Percentiles rank a stretch among this genome's conserved stretches.
These are phyloP conservation scores for Oryza officinalis DNA, from an alignment of 176 grass and related monocot species.

Conservation along the genomic window DNA sequence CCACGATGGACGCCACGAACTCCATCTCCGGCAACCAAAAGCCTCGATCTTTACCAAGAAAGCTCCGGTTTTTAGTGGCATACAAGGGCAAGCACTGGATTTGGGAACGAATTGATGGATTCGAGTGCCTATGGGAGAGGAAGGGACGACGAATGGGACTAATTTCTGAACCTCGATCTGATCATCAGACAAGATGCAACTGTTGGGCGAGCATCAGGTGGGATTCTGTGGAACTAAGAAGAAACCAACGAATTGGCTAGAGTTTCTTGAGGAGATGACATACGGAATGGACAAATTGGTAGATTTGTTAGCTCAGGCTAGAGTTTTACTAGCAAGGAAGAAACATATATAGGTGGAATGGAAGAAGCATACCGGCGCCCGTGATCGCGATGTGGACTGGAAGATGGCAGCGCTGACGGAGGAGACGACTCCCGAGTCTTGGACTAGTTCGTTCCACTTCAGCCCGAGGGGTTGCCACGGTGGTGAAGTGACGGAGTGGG, in stretches of 20 bases:
- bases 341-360: neutral
- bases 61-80: neutral
- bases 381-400: neutral
- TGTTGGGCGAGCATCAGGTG: slow-evolving; percentile 2
- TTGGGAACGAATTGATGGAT: neutral
- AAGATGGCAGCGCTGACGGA: slow-evolving; percentile 1
- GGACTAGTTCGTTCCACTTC: neutral
- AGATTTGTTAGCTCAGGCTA: slow-evolving; percentile 9
- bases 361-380: neutral
- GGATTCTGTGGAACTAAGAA: neutral
- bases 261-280: neutral
- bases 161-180: neutral
- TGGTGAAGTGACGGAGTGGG: neutral
- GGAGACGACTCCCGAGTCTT: slow-evolving; percentile 4
- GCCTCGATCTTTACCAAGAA: neutral
- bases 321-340: too few species aligned
- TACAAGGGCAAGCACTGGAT: slow-evolving; percentile 8
- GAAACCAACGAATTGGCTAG: neutral
- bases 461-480: neutral
- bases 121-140: neutral
- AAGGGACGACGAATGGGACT: neutral
- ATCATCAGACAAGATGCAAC: slow-evolving; percentile 17
- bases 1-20: slow-evolving; percentile 68
- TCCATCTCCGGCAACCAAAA: slow-evolving; percentile 55
- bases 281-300: slow-evolving; percentile 19